Conservation (phyloP, 129 eudicot species). For the Erigeron canadensis region DNA sequence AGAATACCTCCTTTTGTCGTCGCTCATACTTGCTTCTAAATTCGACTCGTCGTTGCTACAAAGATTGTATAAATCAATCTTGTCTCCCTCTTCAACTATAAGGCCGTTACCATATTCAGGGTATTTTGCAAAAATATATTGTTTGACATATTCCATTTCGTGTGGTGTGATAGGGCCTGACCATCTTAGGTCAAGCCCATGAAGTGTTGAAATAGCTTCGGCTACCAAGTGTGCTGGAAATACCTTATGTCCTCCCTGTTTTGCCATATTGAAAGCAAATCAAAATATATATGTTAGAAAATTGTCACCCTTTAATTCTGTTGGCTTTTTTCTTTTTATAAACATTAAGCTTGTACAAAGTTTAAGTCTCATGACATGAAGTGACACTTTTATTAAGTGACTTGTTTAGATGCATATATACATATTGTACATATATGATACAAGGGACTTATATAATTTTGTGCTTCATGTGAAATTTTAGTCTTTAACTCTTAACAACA, state of each 20-base stretch:
- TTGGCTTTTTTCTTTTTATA: too few species aligned
- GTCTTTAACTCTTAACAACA: too few species aligned
- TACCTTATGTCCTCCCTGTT: conserved; percentile 69
- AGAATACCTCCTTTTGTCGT: conserved; percentile 51
- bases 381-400: too few species aligned
- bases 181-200: conserved; percentile 81
- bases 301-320: too few species aligned
- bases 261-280: not conserved
- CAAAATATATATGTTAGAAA: too few species aligned
- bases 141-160: conserved; percentile 78
- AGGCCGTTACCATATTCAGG: conserved; percentile 81
- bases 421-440: too few species aligned
- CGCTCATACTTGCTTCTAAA: conserved; percentile 41
- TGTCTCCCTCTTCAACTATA: conserved; percentile 45
- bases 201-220: conserved; percentile 87
- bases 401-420: too few species aligned
- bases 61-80: conserved; percentile 49
- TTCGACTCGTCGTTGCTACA: conserved; percentile 48
- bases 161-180: conserved; percentile 86
- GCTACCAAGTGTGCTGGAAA: conserved; percentile 86
- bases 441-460: too few species aligned
- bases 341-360: too few species aligned
- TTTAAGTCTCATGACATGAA: too few species aligned
- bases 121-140: conserved; percentile 71
- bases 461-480: too few species aligned